Conservation (phyloP, 23 red algal species). For the Gracilaria gracilis region DNA sequence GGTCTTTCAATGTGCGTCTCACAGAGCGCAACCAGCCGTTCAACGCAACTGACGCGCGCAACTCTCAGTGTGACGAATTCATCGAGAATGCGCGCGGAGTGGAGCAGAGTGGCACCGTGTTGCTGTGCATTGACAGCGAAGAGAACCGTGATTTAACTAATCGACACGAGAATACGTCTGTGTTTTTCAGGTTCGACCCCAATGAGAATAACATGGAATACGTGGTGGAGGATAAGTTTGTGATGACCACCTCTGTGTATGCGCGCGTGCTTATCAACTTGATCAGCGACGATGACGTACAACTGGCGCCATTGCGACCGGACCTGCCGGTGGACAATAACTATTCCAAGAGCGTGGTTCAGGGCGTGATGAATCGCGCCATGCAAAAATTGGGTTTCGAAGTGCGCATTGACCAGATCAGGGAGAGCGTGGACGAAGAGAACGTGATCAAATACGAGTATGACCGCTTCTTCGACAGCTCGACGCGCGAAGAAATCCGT, state of each 20-base stretch:
- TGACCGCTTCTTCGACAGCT: not conserved
- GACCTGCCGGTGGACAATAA: not conserved
- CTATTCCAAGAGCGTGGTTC: not conserved
- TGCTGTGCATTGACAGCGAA: constrained; percentile 17
- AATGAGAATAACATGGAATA: not conserved
- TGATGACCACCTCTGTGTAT: not conserved
- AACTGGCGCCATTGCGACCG: constrained; percentile 5
- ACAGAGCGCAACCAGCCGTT: not conserved
- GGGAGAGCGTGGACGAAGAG: not conserved
- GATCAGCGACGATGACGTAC: not conserved
- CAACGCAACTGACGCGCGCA: not conserved
- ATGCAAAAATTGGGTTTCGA: not conserved
- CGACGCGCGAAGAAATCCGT: not conserved
- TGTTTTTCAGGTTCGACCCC: not conserved
- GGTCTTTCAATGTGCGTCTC: not conserved
- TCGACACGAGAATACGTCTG: not conserved
- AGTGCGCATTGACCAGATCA: not conserved
- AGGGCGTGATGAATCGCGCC: not conserved
- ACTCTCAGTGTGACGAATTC: not conserved
- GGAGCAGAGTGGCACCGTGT: not conserved
- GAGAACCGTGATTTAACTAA: not conserved
- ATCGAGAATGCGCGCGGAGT: not conserved
- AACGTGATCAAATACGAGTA: not conserved
- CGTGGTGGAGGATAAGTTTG: not conserved
- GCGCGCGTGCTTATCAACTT: not conserved